Evolutionary conservation across 2,329 filamentous ascomycete genomes (phyloP).

Genomic region (Ophiocordyceps sinensis): DNA sequence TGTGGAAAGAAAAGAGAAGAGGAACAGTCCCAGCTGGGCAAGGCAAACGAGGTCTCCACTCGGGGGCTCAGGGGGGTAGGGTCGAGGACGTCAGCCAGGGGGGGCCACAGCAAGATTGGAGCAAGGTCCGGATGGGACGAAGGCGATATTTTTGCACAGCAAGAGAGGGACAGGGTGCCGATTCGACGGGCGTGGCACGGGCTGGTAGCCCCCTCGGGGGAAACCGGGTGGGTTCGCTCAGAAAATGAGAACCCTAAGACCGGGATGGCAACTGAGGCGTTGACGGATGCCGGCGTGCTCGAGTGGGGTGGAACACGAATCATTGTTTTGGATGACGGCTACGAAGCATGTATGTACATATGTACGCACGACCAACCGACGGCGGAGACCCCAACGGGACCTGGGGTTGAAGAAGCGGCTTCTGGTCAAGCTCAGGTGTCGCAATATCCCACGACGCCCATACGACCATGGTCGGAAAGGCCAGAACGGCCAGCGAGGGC

Average conservation of each 20-base stretch:
- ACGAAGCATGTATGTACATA: too few species aligned
- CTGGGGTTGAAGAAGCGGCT: not conserved
- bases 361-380: not conserved
- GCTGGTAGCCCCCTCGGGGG: slow-evolving; percentile 17
- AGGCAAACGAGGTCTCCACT: slow-evolving; percentile 20
- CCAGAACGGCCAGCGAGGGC: not conserved
- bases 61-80: slow-evolving; percentile 17
- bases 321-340: not conserved
- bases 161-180: slow-evolving; percentile 11
- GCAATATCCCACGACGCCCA: too few species aligned
- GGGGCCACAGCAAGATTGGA: slow-evolving; percentile 10
- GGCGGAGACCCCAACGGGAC: not conserved
- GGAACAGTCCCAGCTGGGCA: slow-evolving; percentile 21
- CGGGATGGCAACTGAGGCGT: slow-evolving; percentile 14
- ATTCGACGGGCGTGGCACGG: slow-evolving; percentile 13
- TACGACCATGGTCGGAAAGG: not conserved
- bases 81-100: slow-evolving; percentile 19
- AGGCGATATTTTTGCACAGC: slow-evolving; percentile 13
- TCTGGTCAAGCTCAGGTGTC: not conserved
- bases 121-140: not conserved
- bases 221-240: slow-evolving; percentile 18
- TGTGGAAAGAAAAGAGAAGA: slow-evolving; percentile 25
- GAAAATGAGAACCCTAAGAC: slow-evolving; percentile 6
- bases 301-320: slow-evolving; percentile 4
- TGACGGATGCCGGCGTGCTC: slow-evolving; percentile 1